Evolutionary conservation across 1,284 basidiomycete species (phyloP), one percentile per base, ranked within the genome.

Genomic region (Irpex sp.): DNA sequence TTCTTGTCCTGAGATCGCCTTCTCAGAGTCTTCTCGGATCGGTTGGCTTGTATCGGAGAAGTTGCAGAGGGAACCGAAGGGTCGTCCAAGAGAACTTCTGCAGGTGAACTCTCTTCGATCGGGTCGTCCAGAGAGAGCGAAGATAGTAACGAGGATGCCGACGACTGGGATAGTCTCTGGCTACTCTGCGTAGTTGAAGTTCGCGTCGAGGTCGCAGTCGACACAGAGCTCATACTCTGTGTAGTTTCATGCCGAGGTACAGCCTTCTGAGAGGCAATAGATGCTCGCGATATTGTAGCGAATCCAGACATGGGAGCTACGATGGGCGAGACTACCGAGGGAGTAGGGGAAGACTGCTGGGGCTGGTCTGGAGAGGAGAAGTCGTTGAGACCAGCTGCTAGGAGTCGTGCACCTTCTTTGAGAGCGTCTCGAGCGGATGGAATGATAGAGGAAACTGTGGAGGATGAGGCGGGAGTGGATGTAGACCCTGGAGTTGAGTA

Each of bases 351-450:
- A 0, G 73, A 66, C 33, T 65, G 67, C 47, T 54, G 63, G 4
- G 9, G 17, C 17, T 51, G 49, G 31, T 59, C 61, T 5, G 58
- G 36, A 8, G 54, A 55, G 59, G 68, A 67, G 59, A 71, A 68
- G 54, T 74, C 74, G 21, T 51, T 51, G 19, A 76, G 68, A 67
- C 83, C 82, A 0, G 82, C 78, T 5, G 79, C 76, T 47, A 87
- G 74, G 57, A 86, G 75, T 51, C 83, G 83, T 1, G 90, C 83
- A n/a, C 88, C 83, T 67, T 86, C 89, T 66, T 83, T 83, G 64
- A 90, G 79, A 3, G 74, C 76, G 11, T 76, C 74, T 60, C 65
- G 68, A 7, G 68, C 60, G 7, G 66, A 47, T 7, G 63, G 57
- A n/a, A 66, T 59, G 36, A 63, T 57, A 17, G 63, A 58, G 33